Percentiles rank a stretch among this genome's conserved stretches.
Evolutionary conservation across 805 yeast species (phyloP).

Genomic region (Suhomyces xylopsoci): DNA sequence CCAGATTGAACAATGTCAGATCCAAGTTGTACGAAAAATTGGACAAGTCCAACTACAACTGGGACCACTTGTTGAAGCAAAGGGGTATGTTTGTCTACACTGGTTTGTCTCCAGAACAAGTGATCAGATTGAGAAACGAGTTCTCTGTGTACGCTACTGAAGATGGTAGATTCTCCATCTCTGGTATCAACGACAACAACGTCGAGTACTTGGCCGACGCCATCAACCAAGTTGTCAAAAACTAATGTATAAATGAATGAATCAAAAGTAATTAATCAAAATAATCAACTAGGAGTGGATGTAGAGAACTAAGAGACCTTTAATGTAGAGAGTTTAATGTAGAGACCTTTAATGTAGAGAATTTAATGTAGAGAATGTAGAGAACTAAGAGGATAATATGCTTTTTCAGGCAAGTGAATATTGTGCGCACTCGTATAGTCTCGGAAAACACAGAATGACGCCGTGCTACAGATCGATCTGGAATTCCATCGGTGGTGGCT

Average conservation of each 20-base stretch:
- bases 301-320: not conserved
- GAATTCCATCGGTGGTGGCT: not conserved
- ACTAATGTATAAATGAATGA: slow-evolving; percentile 9
- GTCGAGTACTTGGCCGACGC: slow-evolving; percentile 71
- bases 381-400: not conserved
- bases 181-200: slow-evolving; percentile 80
- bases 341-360: too few relatives aligned
- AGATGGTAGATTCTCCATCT: slow-evolving; percentile 89
- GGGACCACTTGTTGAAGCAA: slow-evolving; percentile 86
- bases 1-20: slow-evolving; percentile 75
- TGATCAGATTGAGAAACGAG: slow-evolving; percentile 63
- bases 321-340: too few relatives aligned
- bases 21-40: slow-evolving; percentile 58
- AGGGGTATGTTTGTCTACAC: slow-evolving; percentile 97
- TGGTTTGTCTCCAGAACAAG: slow-evolving; percentile 71
- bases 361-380: not conserved
- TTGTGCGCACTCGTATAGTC: not conserved
- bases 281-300: too few relatives aligned
- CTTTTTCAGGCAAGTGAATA: not conserved
- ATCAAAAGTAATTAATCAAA: not conserved
- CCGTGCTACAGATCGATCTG: not conserved
- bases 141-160: slow-evolving; percentile 80
- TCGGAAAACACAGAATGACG: not conserved
- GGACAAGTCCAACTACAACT: slow-evolving; percentile 60
- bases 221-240: slow-evolving; percentile 48